A percentile compares a stretch with the other conserved stretches of the same genome.
phyloP scores from a whole-genome alignment of 2,329 filamentous ascomycete species.

The Rhynchosporium secalis region DNA sequence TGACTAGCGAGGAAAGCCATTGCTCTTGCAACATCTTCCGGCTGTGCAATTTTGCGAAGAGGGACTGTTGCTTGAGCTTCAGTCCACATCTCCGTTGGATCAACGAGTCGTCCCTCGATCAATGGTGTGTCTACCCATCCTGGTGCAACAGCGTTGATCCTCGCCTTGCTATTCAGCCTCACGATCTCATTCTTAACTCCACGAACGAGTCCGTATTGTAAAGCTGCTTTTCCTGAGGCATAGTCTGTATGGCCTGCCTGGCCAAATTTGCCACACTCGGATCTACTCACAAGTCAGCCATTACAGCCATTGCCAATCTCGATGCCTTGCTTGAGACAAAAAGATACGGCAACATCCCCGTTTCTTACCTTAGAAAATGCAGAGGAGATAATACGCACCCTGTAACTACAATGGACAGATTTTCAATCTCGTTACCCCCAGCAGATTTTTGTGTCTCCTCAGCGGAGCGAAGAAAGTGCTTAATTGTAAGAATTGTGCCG shows the following conservation, averaged over 20 bases:
- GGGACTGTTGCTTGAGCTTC: constrained; percentile 59
- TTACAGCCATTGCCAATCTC: no score
- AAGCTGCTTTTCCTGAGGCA: constrained; percentile 50
- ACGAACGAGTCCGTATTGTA: constrained; percentile 54
- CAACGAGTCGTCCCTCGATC: constrained; percentile 48
- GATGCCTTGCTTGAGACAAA: no score
- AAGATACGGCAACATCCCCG: no score
- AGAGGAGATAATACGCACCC: no score
- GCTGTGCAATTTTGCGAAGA: constrained; percentile 61
- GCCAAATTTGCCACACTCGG: constrained; percentile 46
- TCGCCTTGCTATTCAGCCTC: constrained; percentile 50
- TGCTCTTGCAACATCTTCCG: constrained; percentile 73
- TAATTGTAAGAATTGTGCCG: constrained; percentile 56
- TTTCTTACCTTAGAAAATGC: no score
- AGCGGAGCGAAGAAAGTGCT: constrained; percentile 52
- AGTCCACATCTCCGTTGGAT: constrained; percentile 50
- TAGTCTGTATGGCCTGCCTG: constrained; percentile 45
- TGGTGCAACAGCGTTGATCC: constrained; percentile 77
- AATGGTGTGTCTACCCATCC: constrained; percentile 78
- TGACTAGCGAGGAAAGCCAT: constrained; percentile 74
- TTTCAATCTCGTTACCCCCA: constrained; percentile 44
- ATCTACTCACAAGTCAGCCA: constrained; percentile 38
- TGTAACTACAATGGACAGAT: constrained; percentile 54
- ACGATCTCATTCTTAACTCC: constrained; percentile 57
- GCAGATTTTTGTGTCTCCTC: constrained; percentile 42